These are phyloP conservation scores for Yamadazyma triangularis DNA, from an alignment of 1,139 yeast genomes.

Conservation along the genomic window DNA sequence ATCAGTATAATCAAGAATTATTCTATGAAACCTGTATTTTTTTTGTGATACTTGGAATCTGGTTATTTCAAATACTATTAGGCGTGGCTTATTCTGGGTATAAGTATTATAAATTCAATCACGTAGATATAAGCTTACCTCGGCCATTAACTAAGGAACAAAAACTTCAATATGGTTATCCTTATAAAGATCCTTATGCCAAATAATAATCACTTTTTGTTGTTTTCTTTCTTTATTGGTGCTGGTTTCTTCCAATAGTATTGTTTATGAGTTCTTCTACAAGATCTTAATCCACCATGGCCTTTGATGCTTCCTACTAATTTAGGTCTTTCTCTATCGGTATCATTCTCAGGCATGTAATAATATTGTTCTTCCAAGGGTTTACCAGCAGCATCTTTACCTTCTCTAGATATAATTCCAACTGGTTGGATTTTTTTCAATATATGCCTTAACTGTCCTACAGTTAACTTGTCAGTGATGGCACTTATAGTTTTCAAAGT, in stretches of 20 bases:
- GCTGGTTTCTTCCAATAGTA: constrained; percentile 81
- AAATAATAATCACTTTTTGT: not conserved
- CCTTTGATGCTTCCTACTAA: constrained; percentile 79
- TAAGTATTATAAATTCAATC: constrained; percentile 7
- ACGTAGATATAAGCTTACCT: constrained; percentile 22
- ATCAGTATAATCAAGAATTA: constrained; percentile 30
- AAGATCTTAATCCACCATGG: constrained; percentile 74
- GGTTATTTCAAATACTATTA: constrained; percentile 43
- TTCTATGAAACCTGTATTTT: constrained; percentile 45
- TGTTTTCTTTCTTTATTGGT: constrained; percentile 38
- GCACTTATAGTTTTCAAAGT: constrained; percentile 59
- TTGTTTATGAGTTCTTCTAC: constrained; percentile 93
- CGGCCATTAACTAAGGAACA: constrained; percentile 24
- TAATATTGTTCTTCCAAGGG: constrained; percentile 91
- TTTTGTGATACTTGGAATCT: constrained; percentile 37
- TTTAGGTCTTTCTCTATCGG: constrained; percentile 60
- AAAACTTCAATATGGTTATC: constrained; percentile 26
- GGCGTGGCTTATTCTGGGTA: constrained; percentile 19
- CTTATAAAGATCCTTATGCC: constrained; percentile 16
- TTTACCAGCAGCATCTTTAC: constrained; percentile 96
- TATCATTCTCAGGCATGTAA: constrained; percentile 79
- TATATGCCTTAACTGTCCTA: constrained; percentile 48
- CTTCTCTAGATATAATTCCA: constrained; percentile 81
- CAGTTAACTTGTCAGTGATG: constrained; percentile 37
- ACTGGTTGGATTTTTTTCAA: constrained; percentile 51